A percentile compares a stretch with the other conserved stretches of the same genome.
Conservation (phyloP, 2,329 filamentous ascomycete genomes). For the Neospermospora avenae region DNA sequence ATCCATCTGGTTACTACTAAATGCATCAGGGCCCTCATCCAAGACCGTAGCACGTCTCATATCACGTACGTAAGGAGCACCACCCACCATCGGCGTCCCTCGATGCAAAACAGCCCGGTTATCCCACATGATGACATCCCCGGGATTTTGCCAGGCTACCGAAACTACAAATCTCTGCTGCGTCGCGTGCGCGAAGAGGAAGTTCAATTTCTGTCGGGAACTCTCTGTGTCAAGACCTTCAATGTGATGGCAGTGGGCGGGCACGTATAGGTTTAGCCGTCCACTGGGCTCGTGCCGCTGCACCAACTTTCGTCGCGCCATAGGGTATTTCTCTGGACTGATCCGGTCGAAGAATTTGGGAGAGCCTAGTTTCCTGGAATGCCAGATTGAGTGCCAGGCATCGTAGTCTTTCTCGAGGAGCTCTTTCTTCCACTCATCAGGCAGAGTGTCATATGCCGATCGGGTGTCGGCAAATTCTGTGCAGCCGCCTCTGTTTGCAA, state of each 20-base stretch:
- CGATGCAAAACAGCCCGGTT: slow-evolving; percentile 56
- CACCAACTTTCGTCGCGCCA: slow-evolving; percentile 43
- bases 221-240: slow-evolving; percentile 39
- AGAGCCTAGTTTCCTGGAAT: slow-evolving; percentile 49
- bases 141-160: slow-evolving; percentile 46
- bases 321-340: slow-evolving; percentile 33
- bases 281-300: slow-evolving; percentile 51
- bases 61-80: slow-evolving; percentile 48
- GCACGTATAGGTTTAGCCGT: slow-evolving; percentile 51
- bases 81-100: slow-evolving; percentile 47
- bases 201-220: slow-evolving; percentile 37
- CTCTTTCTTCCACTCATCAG: slow-evolving; percentile 29
- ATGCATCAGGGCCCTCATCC: too few species aligned
- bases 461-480: slow-evolving; percentile 54
- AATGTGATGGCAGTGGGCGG: slow-evolving; percentile 51
- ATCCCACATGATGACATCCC: slow-evolving; percentile 57
- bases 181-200: slow-evolving; percentile 46
- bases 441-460: slow-evolving; percentile 47
- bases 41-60: slow-evolving; percentile 54
- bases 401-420: slow-evolving; percentile 42
- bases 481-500: slow-evolving; percentile 44
- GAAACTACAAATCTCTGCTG: slow-evolving; percentile 45
- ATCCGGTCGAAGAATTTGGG: slow-evolving; percentile 47
- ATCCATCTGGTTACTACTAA: too few species aligned
- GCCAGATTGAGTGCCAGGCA: slow-evolving; percentile 49